Base-by-base conservation (phyloP, 2,329 filamentous ascomycete genomes). In the Monilinia fructigena region DNA sequence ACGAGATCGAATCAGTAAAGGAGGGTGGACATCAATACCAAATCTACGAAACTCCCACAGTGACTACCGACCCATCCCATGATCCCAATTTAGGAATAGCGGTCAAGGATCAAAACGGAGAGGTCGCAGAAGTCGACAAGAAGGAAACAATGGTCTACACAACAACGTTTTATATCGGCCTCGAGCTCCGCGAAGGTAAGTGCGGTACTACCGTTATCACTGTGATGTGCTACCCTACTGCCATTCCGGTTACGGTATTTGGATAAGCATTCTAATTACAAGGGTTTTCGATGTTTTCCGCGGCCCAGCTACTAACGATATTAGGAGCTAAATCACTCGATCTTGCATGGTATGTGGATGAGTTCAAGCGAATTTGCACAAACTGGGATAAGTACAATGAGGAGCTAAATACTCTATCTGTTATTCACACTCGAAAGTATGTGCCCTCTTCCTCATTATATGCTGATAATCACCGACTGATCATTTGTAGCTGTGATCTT, bases 81-180 rank as follows among this genome's bases (percentile, higher is more conserved):
- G 80, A 75, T 38, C 74, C 78, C 53, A 80, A 81, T 68, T 79
- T 78, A 42, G 78, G 75, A 53, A 72, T 74, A 35, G 75, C 76
- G 54, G 76, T 75, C 50, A 80, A 81, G 58, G 74, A 79, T 18
- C 76, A 78, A 42, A 66, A 61, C 45, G 63, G 55, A 31, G 48
- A 45, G 40, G 78, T 40, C 23, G 23, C 80, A 68, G 73, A 76
- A 28, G 68, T 72, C 64, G 75, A 76, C 45, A 71, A 72, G 40
- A 72, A 73, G 52, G 61, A 68, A 23, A 74, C 73, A 16, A 73
- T 74, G 66, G 80, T 98, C 38, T 96, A 91, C 76, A 98, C 94
- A 0, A 93, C 92, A 31, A 97, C 93, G 1, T 94, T 93, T 77
- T 99, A 98, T 76, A 92, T 99, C 75, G 95, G 95, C 47, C 83